Percentiles rank a stretch among this genome's conserved stretches.
phyloP scores from a whole-genome alignment of 495 filamentous ascomycete species.

The Sordaria brevicollis region DNA sequence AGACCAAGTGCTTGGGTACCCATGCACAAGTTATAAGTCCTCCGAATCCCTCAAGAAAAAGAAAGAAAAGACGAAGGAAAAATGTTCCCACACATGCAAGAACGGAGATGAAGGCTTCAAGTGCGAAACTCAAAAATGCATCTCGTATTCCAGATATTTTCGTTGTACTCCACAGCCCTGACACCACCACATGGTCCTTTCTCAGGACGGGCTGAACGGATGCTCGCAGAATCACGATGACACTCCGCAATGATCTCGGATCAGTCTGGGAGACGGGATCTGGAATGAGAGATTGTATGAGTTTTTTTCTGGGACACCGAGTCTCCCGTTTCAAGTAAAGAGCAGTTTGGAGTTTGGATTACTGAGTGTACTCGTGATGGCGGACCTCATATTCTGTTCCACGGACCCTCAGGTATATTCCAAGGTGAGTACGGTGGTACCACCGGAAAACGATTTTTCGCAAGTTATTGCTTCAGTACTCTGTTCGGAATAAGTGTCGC shows the following conservation, averaged over 20 bases:
- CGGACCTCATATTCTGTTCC: background rate
- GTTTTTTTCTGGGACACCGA: background rate
- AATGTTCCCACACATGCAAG: background rate
- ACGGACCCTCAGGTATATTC: background rate
- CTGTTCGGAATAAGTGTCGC: background rate
- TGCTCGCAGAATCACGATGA: background rate
- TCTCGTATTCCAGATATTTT: background rate
- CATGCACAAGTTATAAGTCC: background rate
- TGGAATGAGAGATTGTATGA: background rate
- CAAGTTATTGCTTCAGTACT: background rate
- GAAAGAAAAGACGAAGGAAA: background rate
- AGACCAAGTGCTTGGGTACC: background rate
- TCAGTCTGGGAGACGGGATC: background rate
- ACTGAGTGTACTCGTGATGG: background rate
- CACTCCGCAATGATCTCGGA: background rate
- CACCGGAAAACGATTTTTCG: background rate
- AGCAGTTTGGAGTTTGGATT: too few relatives aligned
- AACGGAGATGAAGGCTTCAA: background rate
- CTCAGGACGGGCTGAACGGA: background rate
- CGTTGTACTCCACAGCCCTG: background rate
- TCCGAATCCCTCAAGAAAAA: background rate
- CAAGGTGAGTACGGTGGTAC: too few relatives aligned
- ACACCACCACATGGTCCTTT: background rate
- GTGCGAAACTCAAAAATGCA: background rate
- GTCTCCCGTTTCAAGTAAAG: too few relatives aligned